Conservation (phyloP, 2,329 filamentous ascomycete species). For the Penicillium sp. region DNA sequence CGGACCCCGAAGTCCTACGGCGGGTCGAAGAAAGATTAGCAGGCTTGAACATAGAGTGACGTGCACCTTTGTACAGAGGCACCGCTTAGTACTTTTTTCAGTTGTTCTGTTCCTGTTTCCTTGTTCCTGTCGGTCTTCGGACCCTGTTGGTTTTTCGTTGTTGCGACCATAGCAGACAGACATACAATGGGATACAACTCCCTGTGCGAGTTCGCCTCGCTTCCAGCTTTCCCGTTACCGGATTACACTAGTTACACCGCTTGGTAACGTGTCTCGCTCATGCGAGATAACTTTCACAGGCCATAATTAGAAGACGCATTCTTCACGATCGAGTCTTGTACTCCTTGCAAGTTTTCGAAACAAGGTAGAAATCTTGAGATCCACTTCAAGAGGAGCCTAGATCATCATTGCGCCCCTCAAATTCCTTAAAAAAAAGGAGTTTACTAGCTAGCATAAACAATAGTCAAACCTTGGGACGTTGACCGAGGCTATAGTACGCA, state of each 20-base stretch:
- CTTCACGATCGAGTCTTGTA: neutral
- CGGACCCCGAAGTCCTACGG: slow-evolving; percentile 39
- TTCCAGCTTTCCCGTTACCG: neutral
- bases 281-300: neutral
- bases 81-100: neutral
- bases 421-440: neutral
- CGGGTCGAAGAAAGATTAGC: slow-evolving; percentile 43
- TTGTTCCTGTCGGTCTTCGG: neutral
- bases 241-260: neutral
- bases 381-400: neutral
- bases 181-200: neutral
- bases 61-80: neutral
- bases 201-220: neutral
- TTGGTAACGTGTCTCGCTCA: neutral
- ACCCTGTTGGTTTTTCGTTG: neutral
- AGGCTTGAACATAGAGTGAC: slow-evolving; percentile 1
- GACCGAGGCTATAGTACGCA: neutral
- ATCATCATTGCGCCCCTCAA: neutral
- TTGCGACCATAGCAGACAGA: slow-evolving; percentile 1
- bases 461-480: too few relatives aligned
- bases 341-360: neutral
- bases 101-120: neutral
- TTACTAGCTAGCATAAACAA: too few relatives aligned
- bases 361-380: neutral
- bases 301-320: neutral